Base-by-base conservation (phyloP, 1,139 yeast species). In the Nakaseomyces sp. region DNA sequence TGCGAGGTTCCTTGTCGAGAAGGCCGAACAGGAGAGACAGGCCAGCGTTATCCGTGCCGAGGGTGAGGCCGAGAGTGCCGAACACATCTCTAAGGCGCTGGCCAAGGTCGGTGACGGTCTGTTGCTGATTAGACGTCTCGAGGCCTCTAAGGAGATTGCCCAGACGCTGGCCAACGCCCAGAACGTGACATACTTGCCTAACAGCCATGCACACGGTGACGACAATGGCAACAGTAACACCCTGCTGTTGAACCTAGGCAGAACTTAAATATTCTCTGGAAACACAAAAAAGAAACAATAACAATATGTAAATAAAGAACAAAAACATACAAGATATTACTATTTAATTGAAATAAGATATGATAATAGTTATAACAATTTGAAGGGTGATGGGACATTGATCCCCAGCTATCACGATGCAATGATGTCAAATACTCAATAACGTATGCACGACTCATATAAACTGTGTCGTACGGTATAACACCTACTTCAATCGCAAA, bases 21-120 rank as follows among this genome's bases (percentile, higher is more conserved):
- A 83, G 66, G 98, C 98, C 4, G 97, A 91, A 66, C 99, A 93
- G 68, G 97, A 91, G 67, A 79, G 95, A 65, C 89, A 82, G 65
- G 98, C 98, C 4, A 73, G 85, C 45, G 88, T 93, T 57, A 91
- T 91, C 53, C 79, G 97, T 57, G 99, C 99, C 20, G 98, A 93
- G 68, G 99, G 98, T 67, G 99, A 93, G 69, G 98, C 98, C 37
- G 98, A 93, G 67, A 87, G 95, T 46, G 99, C 97, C 6, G 98
- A 91, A 50, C 80, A 82, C 48, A 94, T 93, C 52, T 87, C 96
- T 40, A 87, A 81, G 67, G 97, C 98, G 3, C 76, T 93, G 56
- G 79, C 81, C 43, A 88, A 88, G 70, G 91, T 95, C 28, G 98
- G 98, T 64, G 97, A 93, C 61, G 98, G 98, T 54, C 74, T 93